A percentile compares a stretch with the other conserved stretches of the same genome.
Conservation (phyloP, 2,329 filamentous ascomycete genomes). For the Paradendryphiella salina region DNA sequence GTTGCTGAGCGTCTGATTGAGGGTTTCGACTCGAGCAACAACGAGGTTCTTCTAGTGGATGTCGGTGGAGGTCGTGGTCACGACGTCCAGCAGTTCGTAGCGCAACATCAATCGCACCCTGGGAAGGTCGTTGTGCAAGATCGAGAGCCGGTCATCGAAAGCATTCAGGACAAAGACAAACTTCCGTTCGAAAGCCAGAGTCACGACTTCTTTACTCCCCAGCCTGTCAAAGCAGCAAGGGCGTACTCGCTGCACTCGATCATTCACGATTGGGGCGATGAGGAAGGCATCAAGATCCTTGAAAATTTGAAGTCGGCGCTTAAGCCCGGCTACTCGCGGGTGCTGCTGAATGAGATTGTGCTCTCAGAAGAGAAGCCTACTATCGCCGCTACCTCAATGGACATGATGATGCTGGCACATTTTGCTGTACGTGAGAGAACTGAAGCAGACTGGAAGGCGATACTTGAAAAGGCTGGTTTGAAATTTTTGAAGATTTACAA, state of each 20-base stretch:
- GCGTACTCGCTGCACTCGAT: slow-evolving; percentile 29
- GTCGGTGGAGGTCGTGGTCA: slow-evolving; percentile 51
- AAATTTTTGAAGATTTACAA: slow-evolving; percentile 10
- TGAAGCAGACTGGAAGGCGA: slow-evolving; percentile 11
- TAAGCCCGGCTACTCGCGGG: slow-evolving; percentile 19
- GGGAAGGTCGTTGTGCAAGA: slow-evolving; percentile 57
- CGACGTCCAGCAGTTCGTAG: slow-evolving; percentile 42
- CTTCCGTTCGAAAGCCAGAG: slow-evolving; percentile 37
- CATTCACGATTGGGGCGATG: slow-evolving; percentile 32
- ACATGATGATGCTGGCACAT: slow-evolving; percentile 24
- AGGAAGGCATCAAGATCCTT: slow-evolving; percentile 21
- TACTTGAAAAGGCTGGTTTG: slow-evolving; percentile 16
- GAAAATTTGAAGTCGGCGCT: slow-evolving; percentile 20
- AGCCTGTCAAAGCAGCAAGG: slow-evolving; percentile 50
- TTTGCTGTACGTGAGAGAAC: slow-evolving; percentile 14
- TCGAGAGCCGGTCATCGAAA: slow-evolving; percentile 44
- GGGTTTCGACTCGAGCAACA: slow-evolving; percentile 22
- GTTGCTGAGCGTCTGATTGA: slow-evolving; percentile 27
- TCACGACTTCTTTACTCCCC: slow-evolving; percentile 54
- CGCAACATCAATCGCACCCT: slow-evolving; percentile 39
- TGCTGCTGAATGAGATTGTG: slow-evolving; percentile 23
- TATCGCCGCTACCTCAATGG: slow-evolving; percentile 14
- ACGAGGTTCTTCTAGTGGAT: slow-evolving; percentile 47
- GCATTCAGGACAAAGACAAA: slow-evolving; percentile 21
- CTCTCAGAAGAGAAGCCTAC: slow-evolving; percentile 14